Base-by-base conservation (phyloP, 129 eudicot species). In the Glebionis coronaria region DNA sequence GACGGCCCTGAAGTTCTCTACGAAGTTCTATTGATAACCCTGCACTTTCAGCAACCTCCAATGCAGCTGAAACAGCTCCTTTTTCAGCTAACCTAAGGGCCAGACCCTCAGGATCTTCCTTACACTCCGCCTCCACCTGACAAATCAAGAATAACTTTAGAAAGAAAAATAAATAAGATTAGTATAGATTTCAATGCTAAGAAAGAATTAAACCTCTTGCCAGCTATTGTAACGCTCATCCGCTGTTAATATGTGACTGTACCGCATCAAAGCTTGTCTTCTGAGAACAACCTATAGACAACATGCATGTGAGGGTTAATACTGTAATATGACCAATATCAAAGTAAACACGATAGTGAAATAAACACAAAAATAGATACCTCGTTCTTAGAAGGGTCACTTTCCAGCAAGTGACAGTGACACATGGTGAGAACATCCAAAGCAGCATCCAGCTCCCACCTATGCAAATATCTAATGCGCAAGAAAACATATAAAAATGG, bases 351-450 rank as follows among this genome's bases (percentile, higher is more conserved):
- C 42, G 20, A 64, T 55, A 44, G 44, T 75, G 50, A 73, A 21
- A 58, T 15, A 67, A 47, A 67, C 31, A 58, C 56, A 25, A 57
- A 79, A 44, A 12, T 25, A 70, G 68, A 31, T 44, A 91, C 99
- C 97, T 94, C 88, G 46, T 61, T 60, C 84, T 84, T 94, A 9
- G 78, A 56, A 60, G 94, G 94, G 63, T 82, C 87, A 57, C 53
- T 76, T 65, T 87, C 87, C 23, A 77, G 63, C 90, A 94, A 77
- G 80, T 94, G 99, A 76, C 99, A 94, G 72, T 84, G 89, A 74
- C 99, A 94, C 99, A 94, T 94, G 57, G 97, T 90, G 65, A 94
- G 97, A 70, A 94, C 97, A 78, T 90, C 99, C 79, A 94, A 65
- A 80, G 99, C 97, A 52, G 95, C 93, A 79, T 94, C 88, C 71